Evolutionary conservation across 768 basidiomycete species (phyloP).

Genomic region (Boletus huronensis): DNA sequence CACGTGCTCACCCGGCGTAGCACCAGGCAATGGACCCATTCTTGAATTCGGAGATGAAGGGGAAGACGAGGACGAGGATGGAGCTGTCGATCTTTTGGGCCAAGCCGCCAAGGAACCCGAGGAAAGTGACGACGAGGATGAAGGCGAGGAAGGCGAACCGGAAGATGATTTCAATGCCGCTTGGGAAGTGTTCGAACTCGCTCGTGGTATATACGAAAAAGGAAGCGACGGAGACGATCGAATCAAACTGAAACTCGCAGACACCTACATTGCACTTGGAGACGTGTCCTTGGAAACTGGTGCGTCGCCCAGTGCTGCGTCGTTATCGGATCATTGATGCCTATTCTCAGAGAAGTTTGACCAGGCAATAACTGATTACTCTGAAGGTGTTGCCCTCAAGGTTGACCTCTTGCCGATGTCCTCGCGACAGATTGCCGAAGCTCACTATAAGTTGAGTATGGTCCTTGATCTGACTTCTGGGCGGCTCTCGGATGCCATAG

Average conservation of each 20-base stretch:
- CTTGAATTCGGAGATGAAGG: slow-evolving; percentile 82
- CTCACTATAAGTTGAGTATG: slow-evolving; percentile 91
- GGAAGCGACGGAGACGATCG: slow-evolving; percentile 55
- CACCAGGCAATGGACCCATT: slow-evolving; percentile 50
- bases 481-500: slow-evolving; percentile 75
- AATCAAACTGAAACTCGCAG: slow-evolving; percentile 78
- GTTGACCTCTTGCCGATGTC: slow-evolving; percentile 69
- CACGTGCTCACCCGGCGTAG: slow-evolving; percentile 25
- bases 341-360: slow-evolving; percentile 81
- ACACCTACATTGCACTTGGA: slow-evolving; percentile 85
- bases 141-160: slow-evolving; percentile 71
- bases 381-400: slow-evolving; percentile 73
- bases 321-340: not conserved
- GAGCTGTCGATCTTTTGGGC: slow-evolving; percentile 61
- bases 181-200: slow-evolving; percentile 96
- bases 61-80: slow-evolving; percentile 58
- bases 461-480: slow-evolving; percentile 89
- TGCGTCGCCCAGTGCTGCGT: slow-evolving; percentile 35
- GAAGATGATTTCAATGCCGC: slow-evolving; percentile 98
- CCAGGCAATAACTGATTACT: slow-evolving; percentile 87
- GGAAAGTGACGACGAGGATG: slow-evolving; percentile 50
- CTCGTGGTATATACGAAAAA: slow-evolving; percentile 81
- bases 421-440: slow-evolving; percentile 92
- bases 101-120: slow-evolving; percentile 51
- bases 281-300: slow-evolving; percentile 98